Conservation (phyloP, 163 green algal species). For the Prototheca cutis region DNA sequence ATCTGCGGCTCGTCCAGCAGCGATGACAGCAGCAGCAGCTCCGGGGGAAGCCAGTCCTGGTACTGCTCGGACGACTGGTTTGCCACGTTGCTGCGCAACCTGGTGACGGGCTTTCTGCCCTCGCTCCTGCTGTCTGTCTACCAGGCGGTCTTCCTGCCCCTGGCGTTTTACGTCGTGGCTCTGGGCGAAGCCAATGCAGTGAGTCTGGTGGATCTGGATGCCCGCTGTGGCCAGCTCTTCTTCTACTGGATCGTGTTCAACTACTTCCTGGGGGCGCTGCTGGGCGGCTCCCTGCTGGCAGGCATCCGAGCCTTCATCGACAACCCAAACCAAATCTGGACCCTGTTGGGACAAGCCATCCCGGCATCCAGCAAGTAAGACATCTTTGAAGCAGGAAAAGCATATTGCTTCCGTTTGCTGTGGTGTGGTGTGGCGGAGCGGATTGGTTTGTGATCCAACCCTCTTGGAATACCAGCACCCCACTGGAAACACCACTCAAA, state of each 20-base stretch:
- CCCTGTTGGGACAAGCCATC: conserved; percentile 56
- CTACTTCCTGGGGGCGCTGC: conserved; percentile 70
- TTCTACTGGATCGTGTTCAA: conserved; percentile 77
- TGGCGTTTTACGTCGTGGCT: not conserved
- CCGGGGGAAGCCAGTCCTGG: conserved; percentile 29
- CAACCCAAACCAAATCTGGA: conserved; percentile 12
- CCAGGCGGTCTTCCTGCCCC: conserved; percentile 8
- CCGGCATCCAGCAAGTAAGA: conserved; percentile 59
- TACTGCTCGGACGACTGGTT: conserved; percentile 38
- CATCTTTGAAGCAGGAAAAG: too few species aligned
- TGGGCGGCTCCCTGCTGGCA: conserved; percentile 48
- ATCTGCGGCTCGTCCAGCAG: conserved; percentile 29
- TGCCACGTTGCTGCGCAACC: conserved; percentile 24
- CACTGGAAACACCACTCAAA: too few species aligned
- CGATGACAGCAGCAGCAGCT: conserved; percentile 9
- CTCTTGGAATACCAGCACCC: too few species aligned
- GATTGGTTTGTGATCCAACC: too few species aligned
- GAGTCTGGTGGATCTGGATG: conserved; percentile 52
- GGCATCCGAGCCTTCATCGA: conserved; percentile 19
- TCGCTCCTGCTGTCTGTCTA: conserved; percentile 30
- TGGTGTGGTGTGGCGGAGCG: too few species aligned
- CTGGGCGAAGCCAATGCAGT: conserved; percentile 16
- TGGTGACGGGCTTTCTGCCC: conserved; percentile 24
- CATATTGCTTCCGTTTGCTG: too few species aligned
- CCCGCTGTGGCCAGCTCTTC: conserved; percentile 48